Evolutionary conservation across 805 yeast species (phyloP).

Genomic region (Candida methanosorbosa): DNA sequence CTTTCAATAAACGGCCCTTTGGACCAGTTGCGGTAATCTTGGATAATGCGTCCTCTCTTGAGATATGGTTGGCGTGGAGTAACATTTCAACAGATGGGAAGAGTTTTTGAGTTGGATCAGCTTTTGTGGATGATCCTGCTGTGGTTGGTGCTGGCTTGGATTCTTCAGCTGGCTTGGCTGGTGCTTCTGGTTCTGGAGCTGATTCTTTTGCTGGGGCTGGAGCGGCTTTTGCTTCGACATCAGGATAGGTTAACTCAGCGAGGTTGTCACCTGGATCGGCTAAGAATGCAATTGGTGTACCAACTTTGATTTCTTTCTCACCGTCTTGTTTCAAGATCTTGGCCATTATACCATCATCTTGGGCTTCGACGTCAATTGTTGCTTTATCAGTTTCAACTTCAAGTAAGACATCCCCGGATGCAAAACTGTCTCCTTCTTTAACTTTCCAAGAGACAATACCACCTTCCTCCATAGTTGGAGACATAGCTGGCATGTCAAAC

Average conservation of each 20-base stretch:
- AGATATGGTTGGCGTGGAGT: slow-evolving; percentile 51
- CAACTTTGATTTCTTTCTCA: slow-evolving; percentile 72
- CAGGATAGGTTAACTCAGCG: slow-evolving; percentile 51
- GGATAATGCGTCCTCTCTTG: slow-evolving; percentile 58
- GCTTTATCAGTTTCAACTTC: slow-evolving; percentile 89
- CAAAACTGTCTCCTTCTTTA: slow-evolving; percentile 64
- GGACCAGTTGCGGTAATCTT: slow-evolving; percentile 85
- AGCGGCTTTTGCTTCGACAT: slow-evolving; percentile 22
- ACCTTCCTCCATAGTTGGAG: slow-evolving; percentile 97
- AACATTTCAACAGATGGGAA: slow-evolving; percentile 74
- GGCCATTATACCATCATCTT: slow-evolving; percentile 85
- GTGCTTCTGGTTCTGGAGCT: slow-evolving; percentile 10
- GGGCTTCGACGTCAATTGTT: slow-evolving; percentile 77
- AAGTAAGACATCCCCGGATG: slow-evolving; percentile 73
- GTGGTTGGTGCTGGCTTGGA: slow-evolving; percentile 45
- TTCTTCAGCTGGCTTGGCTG: slow-evolving; percentile 10
- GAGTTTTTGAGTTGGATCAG: slow-evolving; percentile 59
- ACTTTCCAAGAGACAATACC: slow-evolving; percentile 87
- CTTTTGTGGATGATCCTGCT: slow-evolving; percentile 27
- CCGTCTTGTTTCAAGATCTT: slow-evolving; percentile 69
- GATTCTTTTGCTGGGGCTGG: slow-evolving; percentile 12
- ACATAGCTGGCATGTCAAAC: slow-evolving; percentile 96
- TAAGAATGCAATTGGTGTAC: slow-evolving; percentile 78
- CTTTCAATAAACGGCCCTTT: slow-evolving; percentile 77
- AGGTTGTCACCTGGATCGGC: slow-evolving; percentile 89